A percentile compares a stretch with the other conserved stretches of the same genome.
Conservation (phyloP, 257 asterid genomes). For the Agastache rugosa region DNA sequence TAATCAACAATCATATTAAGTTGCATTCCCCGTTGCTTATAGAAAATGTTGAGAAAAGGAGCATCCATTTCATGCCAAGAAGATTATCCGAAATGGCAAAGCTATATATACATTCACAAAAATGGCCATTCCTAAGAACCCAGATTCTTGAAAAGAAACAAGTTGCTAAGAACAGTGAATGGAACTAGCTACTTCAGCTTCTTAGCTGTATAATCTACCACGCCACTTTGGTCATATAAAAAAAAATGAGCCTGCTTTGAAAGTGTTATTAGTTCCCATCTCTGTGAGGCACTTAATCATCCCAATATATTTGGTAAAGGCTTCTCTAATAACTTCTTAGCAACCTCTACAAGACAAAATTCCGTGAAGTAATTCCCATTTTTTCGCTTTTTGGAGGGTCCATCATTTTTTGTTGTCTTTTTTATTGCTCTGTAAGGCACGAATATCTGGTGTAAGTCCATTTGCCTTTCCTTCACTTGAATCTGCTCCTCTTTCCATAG, state of each 20-base stretch:
- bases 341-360: constrained; percentile 23
- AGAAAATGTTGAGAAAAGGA: constrained; percentile 21
- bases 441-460: constrained; percentile 32
- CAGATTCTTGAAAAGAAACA: constrained; percentile 11
- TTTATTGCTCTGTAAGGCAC: constrained; percentile 28
- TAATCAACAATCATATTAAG: constrained; percentile 13
- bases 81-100: background rate
- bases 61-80: constrained; percentile 3
- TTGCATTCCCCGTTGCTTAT: background rate
- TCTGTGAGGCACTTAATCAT: constrained; percentile 10
- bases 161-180: constrained; percentile 15
- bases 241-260: constrained; percentile 13
- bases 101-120: constrained; percentile 27
- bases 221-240: constrained; percentile 1
- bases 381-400: constrained; percentile 31
- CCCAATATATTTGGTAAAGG: background rate
- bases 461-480: constrained; percentile 35
- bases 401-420: constrained; percentile 32
- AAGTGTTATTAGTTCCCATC: constrained; percentile 8
- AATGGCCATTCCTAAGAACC: constrained; percentile 18
- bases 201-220: constrained; percentile 24
- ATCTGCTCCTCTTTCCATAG: constrained; percentile 30
- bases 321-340: background rate
- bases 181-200: constrained; percentile 24
- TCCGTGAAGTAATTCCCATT: constrained; percentile 24